Evolutionary conservation across 352 stramenopile species (phyloP).

Genomic region (Aphanomyces cochlioides): DNA sequence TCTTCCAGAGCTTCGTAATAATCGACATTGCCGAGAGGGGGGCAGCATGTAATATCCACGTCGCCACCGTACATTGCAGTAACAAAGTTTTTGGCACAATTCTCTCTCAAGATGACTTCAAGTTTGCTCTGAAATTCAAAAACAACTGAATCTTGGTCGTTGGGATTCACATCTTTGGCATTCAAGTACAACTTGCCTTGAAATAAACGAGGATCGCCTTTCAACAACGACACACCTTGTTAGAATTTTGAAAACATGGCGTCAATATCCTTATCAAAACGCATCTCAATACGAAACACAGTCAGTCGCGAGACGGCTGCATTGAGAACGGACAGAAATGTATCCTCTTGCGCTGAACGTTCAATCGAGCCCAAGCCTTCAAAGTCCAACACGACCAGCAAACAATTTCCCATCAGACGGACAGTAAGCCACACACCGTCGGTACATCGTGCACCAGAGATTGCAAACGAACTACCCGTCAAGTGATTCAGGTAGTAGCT

Average conservation of each 20-base stretch:
- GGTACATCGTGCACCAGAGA: conserved; percentile 23
- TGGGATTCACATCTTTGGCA: conserved; percentile 75
- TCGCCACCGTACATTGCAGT: conserved; percentile 59
- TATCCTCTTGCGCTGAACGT: conserved; percentile 66
- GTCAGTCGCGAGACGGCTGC: conserved; percentile 67
- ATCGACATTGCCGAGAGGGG: conserved; percentile 53
- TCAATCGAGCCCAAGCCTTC: conserved; percentile 72
- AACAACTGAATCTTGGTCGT: conserved; percentile 48
- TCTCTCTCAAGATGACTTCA: conserved; percentile 42
- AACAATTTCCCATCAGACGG: conserved; percentile 32
- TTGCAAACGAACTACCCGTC: conserved; percentile 64
- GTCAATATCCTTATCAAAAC: conserved; percentile 72
- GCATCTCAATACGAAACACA: conserved; percentile 74
- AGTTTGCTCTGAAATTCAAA: conserved; percentile 53
- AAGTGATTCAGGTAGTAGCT: conserved; percentile 79
- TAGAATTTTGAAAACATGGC: conserved; percentile 64
- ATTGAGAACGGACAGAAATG: conserved; percentile 70
- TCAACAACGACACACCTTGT: conserved; percentile 57
- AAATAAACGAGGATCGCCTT: conserved; percentile 57
- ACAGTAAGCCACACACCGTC: conserved; percentile 27
- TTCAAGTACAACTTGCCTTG: conserved; percentile 59
- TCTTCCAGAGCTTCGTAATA: conserved; percentile 62
- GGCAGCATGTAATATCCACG: conserved; percentile 62
- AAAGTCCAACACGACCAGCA: conserved; percentile 74
- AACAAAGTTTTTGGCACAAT: conserved; percentile 56